These are phyloP conservation scores for Colletotrichum gloeosporioides DNA, from an alignment of 2,329 filamentous ascomycete genomes.

Conservation along the genomic window DNA sequence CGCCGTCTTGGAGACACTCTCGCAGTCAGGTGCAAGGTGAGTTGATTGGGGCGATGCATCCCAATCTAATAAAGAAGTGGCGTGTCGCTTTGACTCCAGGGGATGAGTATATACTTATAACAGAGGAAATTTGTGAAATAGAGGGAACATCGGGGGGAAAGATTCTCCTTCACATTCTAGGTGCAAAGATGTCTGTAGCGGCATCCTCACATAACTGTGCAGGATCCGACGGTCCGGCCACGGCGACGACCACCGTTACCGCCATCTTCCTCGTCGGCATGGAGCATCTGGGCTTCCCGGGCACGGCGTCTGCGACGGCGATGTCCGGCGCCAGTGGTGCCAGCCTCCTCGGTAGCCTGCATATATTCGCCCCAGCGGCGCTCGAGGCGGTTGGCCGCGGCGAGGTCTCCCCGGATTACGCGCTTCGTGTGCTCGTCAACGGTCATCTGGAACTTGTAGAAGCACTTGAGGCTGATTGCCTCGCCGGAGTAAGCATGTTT, in stretches of 20 bases:
- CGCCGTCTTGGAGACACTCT: neutral
- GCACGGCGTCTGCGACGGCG: constrained; percentile 78
- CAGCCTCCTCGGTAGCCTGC: constrained; percentile 88
- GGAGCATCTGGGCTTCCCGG: constrained; percentile 79
- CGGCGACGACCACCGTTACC: constrained; percentile 61
- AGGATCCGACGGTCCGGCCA: constrained; percentile 68
- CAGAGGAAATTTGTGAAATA: neutral
- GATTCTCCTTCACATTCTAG: neutral
- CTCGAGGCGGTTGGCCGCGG: constrained; percentile 79
- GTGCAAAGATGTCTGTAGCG: neutral
- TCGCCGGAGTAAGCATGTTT: constrained; percentile 71
- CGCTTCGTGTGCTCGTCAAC: constrained; percentile 93
- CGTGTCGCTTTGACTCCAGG: neutral
- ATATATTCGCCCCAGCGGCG: constrained; percentile 94
- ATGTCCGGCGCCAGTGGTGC: constrained; percentile 67
- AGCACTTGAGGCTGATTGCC: constrained; percentile 88
- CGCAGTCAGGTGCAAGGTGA: neutral
- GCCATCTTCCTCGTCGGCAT: constrained; percentile 81
- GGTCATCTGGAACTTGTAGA: constrained; percentile 93
- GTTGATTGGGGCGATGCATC: neutral
- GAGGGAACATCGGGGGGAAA: neutral
- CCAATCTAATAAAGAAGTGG: constrained; percentile 2
- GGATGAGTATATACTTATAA: neutral
- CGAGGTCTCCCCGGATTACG: constrained; percentile 77
- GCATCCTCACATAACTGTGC: constrained; percentile 65